Evolutionary conservation across 192 early-diverging fungal genomes (phyloP).

Genomic region (Coemansia pectinata): DNA sequence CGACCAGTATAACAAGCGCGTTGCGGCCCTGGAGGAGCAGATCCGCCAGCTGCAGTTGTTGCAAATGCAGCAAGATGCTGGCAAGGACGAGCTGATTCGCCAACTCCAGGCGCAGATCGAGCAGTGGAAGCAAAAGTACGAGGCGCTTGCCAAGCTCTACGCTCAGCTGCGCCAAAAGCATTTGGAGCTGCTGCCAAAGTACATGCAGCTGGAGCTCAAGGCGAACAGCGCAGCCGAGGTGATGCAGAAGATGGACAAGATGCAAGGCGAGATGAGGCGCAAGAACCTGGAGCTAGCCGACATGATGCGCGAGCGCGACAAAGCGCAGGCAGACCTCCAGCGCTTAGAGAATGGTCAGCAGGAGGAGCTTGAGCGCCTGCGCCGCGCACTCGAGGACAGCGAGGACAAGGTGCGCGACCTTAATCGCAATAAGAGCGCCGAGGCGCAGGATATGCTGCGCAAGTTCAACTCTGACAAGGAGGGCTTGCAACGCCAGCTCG

Average conservation of each 20-base stretch:
- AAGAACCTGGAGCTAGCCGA: slow-evolving; percentile 82
- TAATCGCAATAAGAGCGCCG: slow-evolving; percentile 75
- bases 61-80: slow-evolving; percentile 69
- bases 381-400: slow-evolving; percentile 77
- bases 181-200: slow-evolving; percentile 88
- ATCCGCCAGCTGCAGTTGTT: slow-evolving; percentile 68
- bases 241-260: slow-evolving; percentile 76
- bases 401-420: slow-evolving; percentile 76
- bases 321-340: slow-evolving; percentile 77
- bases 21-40: slow-evolving; percentile 84
- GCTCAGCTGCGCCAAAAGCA: slow-evolving; percentile 95
- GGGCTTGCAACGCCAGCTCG: slow-evolving; percentile 69
- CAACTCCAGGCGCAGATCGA: slow-evolving; percentile 89
- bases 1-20: slow-evolving; percentile 84
- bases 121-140: slow-evolving; percentile 98
- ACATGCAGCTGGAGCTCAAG: slow-evolving; percentile 81
- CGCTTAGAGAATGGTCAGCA: slow-evolving; percentile 77
- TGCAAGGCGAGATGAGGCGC: slow-evolving; percentile 69
- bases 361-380: slow-evolving; percentile 79
- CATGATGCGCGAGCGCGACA: slow-evolving; percentile 90
- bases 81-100: slow-evolving; percentile 84
- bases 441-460: slow-evolving; percentile 77
- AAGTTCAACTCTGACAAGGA: slow-evolving; percentile 83
- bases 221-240: slow-evolving; percentile 85
- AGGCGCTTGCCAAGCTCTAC: slow-evolving; percentile 97